These are phyloP conservation scores for Phoma sp. DNA, from an alignment of 2,329 filamentous ascomycete species.

Conservation along the genomic window DNA sequence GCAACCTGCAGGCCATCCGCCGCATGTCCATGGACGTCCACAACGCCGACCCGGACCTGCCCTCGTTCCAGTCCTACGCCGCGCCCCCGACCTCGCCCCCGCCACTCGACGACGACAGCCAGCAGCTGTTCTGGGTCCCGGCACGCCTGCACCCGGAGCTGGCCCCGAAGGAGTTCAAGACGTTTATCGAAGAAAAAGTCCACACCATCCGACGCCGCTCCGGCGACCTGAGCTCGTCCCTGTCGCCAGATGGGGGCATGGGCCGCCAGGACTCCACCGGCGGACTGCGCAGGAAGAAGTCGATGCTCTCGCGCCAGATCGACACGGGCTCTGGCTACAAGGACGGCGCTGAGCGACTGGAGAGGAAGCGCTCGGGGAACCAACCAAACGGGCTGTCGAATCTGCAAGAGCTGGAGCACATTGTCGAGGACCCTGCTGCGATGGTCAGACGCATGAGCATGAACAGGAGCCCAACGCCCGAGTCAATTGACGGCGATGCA, in stretches of 20 bases:
- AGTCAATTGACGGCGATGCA: conserved; percentile 65
- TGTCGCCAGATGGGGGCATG: conserved; percentile 64
- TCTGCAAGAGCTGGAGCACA: conserved; percentile 73
- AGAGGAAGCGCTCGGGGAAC: conserved; percentile 70
- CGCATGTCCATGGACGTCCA: conserved; percentile 94
- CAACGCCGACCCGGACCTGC: conserved; percentile 74
- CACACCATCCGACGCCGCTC: conserved; percentile 88
- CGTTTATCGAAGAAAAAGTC: conserved; percentile 91
- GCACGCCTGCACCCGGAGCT: conserved; percentile 93
- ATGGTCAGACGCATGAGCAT: conserved; percentile 75
- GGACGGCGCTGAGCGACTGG: conserved; percentile 83
- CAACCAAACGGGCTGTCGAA: conserved; percentile 62
- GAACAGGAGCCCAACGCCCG: conserved; percentile 53
- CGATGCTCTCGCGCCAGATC: conserved; percentile 92
- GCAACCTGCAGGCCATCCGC: conserved; percentile 87
- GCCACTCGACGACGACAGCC: conserved; percentile 79
- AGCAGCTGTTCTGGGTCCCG: conserved; percentile 92
- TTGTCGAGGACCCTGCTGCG: conserved; percentile 80
- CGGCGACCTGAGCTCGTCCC: conserved; percentile 66
- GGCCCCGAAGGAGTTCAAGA: conserved; percentile 95
- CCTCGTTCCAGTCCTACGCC: conserved; percentile 69
- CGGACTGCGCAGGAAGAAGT: conserved; percentile 84
- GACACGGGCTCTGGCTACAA: conserved; percentile 78
- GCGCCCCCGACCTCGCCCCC: conserved; percentile 74
- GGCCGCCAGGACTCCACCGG: conserved; percentile 63